Evolutionary conservation across 2,329 filamentous ascomycete genomes (phyloP).

Genomic region (Xylariaceae sp.): DNA sequence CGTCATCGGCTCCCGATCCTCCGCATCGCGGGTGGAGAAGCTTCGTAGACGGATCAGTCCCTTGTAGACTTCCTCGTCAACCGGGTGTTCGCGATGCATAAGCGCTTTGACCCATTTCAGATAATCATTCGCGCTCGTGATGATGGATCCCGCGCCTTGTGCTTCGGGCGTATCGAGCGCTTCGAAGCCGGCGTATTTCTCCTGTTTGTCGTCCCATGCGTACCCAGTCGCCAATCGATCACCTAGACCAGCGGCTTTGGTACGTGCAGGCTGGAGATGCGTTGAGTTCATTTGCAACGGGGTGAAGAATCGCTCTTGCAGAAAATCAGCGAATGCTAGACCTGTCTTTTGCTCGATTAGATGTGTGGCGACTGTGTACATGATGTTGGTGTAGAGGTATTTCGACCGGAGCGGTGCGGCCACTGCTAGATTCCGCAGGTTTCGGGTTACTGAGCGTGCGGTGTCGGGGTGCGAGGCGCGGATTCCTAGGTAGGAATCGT

Average conservation of each 20-base stretch:
- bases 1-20: constrained; percentile 5
- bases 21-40: constrained; percentile 6
- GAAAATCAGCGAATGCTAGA: constrained; percentile 20
- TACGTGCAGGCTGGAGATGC: constrained; percentile 18
- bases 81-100: constrained; percentile 18
- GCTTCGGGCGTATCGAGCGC: constrained; percentile 12
- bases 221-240: constrained; percentile 21
- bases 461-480: constrained; percentile 16
- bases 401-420: constrained; percentile 18
- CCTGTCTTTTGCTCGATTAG: constrained; percentile 22
- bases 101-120: constrained; percentile 24
- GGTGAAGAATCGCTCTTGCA: constrained; percentile 21
- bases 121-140: constrained; percentile 25
- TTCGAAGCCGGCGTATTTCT: constrained; percentile 9
- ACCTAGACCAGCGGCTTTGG: constrained; percentile 15
- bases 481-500: constrained; percentile 15
- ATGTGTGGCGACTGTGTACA: constrained; percentile 24
- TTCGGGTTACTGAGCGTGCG: constrained; percentile 21
- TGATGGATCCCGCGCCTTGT: constrained; percentile 24
- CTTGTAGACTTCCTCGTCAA: constrained; percentile 23
- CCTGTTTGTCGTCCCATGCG: constrained; percentile 11
- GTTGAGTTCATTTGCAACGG: constrained; percentile 23
- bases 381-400: constrained; percentile 23
- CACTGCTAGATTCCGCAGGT: constrained; percentile 21
- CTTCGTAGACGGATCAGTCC: constrained; percentile 19